A percentile compares a stretch with the other conserved stretches of the same genome.
These are phyloP conservation scores for Fusarium camptoceras DNA, from an alignment of 2,329 filamentous ascomycete genomes.

Conservation along the genomic window DNA sequence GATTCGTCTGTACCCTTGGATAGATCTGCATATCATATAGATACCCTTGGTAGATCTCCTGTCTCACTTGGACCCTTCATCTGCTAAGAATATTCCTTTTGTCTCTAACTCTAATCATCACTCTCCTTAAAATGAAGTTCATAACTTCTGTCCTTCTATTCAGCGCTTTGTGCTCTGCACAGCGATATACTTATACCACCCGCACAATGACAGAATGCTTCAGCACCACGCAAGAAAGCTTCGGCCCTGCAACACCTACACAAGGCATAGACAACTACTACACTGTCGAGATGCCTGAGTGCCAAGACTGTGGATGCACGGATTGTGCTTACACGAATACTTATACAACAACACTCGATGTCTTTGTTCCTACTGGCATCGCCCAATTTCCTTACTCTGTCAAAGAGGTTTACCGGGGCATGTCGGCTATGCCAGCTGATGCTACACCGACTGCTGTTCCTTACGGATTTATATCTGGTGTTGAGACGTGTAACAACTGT, in stretches of 20 bases:
- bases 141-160: constrained; percentile 16
- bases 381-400: constrained; percentile 36
- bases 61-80: constrained; percentile 25
- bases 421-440: constrained; percentile 39
- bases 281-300: constrained; percentile 44
- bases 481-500: constrained; percentile 38
- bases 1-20: constrained; percentile 22
- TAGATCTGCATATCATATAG: constrained; percentile 23
- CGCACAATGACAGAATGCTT: constrained; percentile 44
- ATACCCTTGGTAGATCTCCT: constrained; percentile 37
- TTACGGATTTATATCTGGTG: constrained; percentile 40
- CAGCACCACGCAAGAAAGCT: constrained; percentile 39
- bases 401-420: constrained; percentile 45
- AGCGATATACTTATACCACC: constrained; percentile 44
- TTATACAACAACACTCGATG: constrained; percentile 43
- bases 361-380: constrained; percentile 39
- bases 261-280: constrained; percentile 39
- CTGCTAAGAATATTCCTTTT: constrained; percentile 10
- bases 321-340: constrained; percentile 41
- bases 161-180: constrained; percentile 16
- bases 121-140: constrained; percentile 35
- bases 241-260: constrained; percentile 40
- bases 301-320: constrained; percentile 39
- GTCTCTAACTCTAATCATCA: not conserved
- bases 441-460: constrained; percentile 35